A percentile compares a stretch with the other conserved stretches of the same genome.
Conservation (phyloP, 176 grass and related monocot species). For the Oryza officinalis region DNA sequence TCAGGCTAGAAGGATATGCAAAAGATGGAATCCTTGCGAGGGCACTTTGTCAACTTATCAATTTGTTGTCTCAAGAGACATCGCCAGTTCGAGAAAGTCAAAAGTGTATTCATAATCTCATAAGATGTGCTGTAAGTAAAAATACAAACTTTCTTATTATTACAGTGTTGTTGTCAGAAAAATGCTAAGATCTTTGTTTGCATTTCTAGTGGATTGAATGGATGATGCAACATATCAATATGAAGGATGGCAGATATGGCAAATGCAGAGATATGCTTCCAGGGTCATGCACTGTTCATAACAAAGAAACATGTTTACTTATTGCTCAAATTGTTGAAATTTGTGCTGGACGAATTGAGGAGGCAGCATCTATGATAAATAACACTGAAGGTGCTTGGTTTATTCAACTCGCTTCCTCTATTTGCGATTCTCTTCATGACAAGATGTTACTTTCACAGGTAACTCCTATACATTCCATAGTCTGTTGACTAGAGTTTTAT, state of each 20-base stretch:
- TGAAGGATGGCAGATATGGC: neutral
- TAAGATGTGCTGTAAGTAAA: constrained; percentile 55
- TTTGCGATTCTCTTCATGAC: constrained; percentile 37
- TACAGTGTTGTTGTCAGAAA: neutral
- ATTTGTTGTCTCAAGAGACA: constrained; percentile 45
- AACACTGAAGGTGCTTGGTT: constrained; percentile 18
- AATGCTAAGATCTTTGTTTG: constrained; percentile 10
- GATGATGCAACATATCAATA: constrained; percentile 46
- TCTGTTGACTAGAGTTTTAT: neutral
- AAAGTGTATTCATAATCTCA: constrained; percentile 19
- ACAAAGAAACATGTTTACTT: constrained; percentile 58
- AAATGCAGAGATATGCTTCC: neutral
- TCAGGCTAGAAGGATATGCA: constrained; percentile 36
- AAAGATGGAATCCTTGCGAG: constrained; percentile 38
- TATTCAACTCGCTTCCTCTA: constrained; percentile 42
- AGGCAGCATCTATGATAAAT: constrained; percentile 7
- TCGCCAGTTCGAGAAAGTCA: neutral
- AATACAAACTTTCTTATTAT: neutral
- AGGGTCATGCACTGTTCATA: constrained; percentile 2
- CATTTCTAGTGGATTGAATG: constrained; percentile 69
- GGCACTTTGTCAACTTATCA: constrained; percentile 44
- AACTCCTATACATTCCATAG: neutral
- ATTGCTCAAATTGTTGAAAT: constrained; percentile 64
- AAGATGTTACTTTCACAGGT: constrained; percentile 41
- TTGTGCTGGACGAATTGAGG: constrained; percentile 56